phyloP scores from a whole-genome alignment of 208 protist genomes.

The Borovskyia barvae region DNA sequence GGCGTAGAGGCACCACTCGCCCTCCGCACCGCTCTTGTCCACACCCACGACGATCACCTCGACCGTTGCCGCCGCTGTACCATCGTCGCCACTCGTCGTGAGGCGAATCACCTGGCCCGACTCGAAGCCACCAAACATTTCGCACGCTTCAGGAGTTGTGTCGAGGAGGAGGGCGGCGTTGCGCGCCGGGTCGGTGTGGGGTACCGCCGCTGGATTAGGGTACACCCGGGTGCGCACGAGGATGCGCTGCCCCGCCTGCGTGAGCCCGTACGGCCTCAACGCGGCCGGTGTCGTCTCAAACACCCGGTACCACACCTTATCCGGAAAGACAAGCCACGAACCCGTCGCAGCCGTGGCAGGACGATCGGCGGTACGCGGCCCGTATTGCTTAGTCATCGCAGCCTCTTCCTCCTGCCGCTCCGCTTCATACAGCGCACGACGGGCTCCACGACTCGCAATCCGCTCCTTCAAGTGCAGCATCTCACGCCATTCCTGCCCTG shows the following conservation, averaged over 20 bases:
- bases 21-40: constrained; percentile 49
- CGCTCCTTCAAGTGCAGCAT: constrained; percentile 57
- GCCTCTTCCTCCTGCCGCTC: constrained; percentile 36
- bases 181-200: constrained; percentile 43
- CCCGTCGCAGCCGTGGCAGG: not conserved
- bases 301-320: constrained; percentile 70
- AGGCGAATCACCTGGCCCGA: constrained; percentile 60
- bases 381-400: constrained; percentile 17
- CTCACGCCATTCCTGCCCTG: constrained; percentile 66
- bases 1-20: constrained; percentile 55
- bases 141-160: constrained; percentile 56
- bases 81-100: constrained; percentile 5
- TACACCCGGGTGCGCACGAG: constrained; percentile 32
- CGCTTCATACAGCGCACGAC: constrained; percentile 49
- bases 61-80: constrained; percentile 14
- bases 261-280: constrained; percentile 56
- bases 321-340: constrained; percentile 59
- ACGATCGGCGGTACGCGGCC: not conserved
- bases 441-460: constrained; percentile 46
- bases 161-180: constrained; percentile 42
- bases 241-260: constrained; percentile 46
- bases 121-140: constrained; percentile 65
- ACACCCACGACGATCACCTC: constrained; percentile 76
- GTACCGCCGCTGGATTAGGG: constrained; percentile 45
- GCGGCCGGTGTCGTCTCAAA: constrained; percentile 57